These are phyloP conservation scores for Petasospora fabianii DNA, from an alignment of 1,139 yeast genomes.

Conservation along the genomic window DNA sequence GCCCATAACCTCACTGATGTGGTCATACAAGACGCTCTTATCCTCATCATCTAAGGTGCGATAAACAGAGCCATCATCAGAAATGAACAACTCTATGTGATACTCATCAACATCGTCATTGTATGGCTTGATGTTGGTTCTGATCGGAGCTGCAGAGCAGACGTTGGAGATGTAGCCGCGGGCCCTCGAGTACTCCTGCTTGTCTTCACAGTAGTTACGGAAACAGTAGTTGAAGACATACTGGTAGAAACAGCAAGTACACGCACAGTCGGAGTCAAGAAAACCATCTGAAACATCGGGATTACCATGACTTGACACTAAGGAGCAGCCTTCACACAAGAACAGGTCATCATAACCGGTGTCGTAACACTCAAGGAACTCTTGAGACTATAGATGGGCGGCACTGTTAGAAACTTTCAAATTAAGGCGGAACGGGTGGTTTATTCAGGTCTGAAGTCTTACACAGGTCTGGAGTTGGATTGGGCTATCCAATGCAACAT, in stretches of 20 bases:
- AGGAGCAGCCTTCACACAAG: constrained; percentile 27
- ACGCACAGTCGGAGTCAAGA: constrained; percentile 23
- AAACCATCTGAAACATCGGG: constrained; percentile 4
- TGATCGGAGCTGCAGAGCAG: constrained; percentile 17
- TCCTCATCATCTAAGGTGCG: constrained; percentile 21
- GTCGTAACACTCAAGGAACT: constrained; percentile 21
- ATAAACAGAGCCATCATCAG: constrained; percentile 18
- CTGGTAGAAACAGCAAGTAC: constrained; percentile 26
- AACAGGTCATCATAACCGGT: constrained; percentile 22
- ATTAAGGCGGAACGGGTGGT: background rate
- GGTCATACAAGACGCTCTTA: constrained; percentile 15
- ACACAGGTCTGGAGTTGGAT: constrained; percentile 15
- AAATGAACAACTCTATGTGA: constrained; percentile 15
- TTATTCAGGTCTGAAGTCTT: constrained; percentile 4
- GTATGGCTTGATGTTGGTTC: constrained; percentile 18
- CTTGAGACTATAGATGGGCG: constrained; percentile 16
- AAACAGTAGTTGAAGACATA: constrained; percentile 25
- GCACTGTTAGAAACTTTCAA: background rate
- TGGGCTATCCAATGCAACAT: constrained; percentile 5
- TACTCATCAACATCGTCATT: constrained; percentile 3
- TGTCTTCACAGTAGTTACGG: constrained; percentile 21
- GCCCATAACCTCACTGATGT: constrained; percentile 15
- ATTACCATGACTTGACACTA: constrained; percentile 9
- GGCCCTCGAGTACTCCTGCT: constrained; percentile 14
- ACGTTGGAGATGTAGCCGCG: constrained; percentile 10